Evolutionary conservation across 768 basidiomycete species (phyloP), one percentile per base, ranked within the genome.

Genomic region (Leccinum obscurum): DNA sequence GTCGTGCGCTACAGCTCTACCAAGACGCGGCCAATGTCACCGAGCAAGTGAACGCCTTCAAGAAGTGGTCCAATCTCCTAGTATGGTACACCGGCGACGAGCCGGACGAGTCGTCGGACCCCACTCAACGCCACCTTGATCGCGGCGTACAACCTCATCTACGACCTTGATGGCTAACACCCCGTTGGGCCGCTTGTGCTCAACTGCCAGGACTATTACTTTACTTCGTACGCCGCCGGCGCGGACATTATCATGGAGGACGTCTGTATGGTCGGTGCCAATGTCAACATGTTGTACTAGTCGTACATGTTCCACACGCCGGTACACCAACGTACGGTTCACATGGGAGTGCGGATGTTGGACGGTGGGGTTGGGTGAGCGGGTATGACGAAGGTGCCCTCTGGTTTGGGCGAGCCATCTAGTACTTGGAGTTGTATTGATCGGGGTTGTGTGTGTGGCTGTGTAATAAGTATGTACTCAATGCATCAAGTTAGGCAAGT

Each of bases 41-140:
- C 0, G 80, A 80, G 48, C 81, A 92, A 73, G 89, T 92, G 20
- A 85, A 86, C 62, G 75, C 72, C 39, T 81, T 90, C 75, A 89
- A 89, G 69, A 80, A 79, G 35, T 81, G 87, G 46, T 75, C 84
- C 0, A 91, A 89, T 62, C 80, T 92, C 26, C 75, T 91, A 22
- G 70, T 85, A 2, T 88, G 86, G 85, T 89, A 89, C 67, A 89
- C 86, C 1, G 85, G 79, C 1, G 88, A 90, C 65, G 88, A 90
- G 70, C 87, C 85, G 2, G 88, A 90, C 64, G 88, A 88, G 14
- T 85, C 81, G 2, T 80, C 80, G 9, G 86, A 89, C 60, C 86
- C 89, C 26, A 3, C 75, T 85, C 30, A 79, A 85, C 53, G 87
- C 87, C 0, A 84, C 65, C 0, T 63, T 74, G 3, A 70, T 63